phyloP scores from a whole-genome alignment of 306 rosid species.

The Oemleria cerasiformis region DNA sequence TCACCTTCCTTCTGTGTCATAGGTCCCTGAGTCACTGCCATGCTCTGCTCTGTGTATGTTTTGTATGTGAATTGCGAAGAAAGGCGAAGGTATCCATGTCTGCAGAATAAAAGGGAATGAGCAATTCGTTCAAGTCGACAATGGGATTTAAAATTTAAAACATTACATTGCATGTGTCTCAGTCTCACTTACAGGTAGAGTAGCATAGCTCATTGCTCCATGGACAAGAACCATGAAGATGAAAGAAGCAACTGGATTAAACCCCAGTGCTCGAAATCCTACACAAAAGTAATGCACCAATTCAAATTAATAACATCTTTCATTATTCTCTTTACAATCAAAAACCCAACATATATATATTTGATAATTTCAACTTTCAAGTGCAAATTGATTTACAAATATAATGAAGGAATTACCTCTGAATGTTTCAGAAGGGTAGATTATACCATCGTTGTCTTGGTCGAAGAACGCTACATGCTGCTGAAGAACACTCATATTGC shows the following conservation, averaged over 20 bases:
- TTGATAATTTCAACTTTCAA: not conserved
- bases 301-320: not conserved
- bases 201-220: slow-evolving; percentile 50
- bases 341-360: not conserved
- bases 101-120: slow-evolving; percentile 14
- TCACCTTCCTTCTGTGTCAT: slow-evolving; percentile 84
- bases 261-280: slow-evolving; percentile 57
- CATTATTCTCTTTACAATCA: not conserved
- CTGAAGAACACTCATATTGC: slow-evolving; percentile 71
- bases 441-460: slow-evolving; percentile 59
- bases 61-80: slow-evolving; percentile 53
- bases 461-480: slow-evolving; percentile 77
- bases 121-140: not conserved
- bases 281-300: not conserved
- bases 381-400: too few species aligned
- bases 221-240: slow-evolving; percentile 38
- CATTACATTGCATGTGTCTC: not conserved
- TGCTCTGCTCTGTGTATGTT: slow-evolving; percentile 72
- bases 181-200: slow-evolving; percentile 54
- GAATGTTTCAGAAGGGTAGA: slow-evolving; percentile 71
- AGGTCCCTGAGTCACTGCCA: slow-evolving; percentile 66
- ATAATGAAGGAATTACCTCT: slow-evolving; percentile 32
- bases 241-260: slow-evolving; percentile 52
- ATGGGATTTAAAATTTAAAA: slow-evolving; percentile 2
- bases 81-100: slow-evolving; percentile 82